phyloP scores from a whole-genome alignment of 345 rosid species.

The Mallotus nudiflorus region DNA sequence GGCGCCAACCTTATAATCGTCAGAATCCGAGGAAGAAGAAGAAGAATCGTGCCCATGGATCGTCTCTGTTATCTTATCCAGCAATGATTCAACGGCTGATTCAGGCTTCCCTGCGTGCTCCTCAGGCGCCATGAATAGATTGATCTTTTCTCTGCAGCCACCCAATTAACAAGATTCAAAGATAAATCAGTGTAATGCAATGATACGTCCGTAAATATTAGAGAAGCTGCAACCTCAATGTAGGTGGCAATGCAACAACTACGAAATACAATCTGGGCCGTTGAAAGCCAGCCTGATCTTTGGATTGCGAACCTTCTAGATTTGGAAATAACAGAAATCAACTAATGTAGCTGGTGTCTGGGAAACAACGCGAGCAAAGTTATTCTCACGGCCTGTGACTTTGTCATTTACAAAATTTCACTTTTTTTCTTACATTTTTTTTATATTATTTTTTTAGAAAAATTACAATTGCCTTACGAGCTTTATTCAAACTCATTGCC shows the following conservation, averaged over 20 bases:
- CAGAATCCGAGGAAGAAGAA: conserved; percentile 66
- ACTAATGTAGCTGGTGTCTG: not conserved
- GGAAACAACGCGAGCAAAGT: too few relatives aligned
- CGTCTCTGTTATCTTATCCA: conserved; percentile 58
- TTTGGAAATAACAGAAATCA: conserved; percentile 24
- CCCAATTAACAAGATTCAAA: too few relatives aligned
- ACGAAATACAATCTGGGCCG: too few relatives aligned
- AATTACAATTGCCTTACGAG: too few relatives aligned
- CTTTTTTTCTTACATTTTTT: too few relatives aligned
- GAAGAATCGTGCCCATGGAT: conserved; percentile 44
- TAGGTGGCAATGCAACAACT: not conserved
- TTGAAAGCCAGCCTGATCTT: conserved; percentile 22
- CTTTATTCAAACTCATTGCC: too few relatives aligned
- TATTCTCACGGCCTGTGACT: too few relatives aligned
- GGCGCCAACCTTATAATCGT: conserved; percentile 36
- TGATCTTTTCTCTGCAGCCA: too few relatives aligned
- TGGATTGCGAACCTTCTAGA: conserved; percentile 12
- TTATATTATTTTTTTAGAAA: too few relatives aligned
- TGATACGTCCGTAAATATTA: conserved; percentile 15
- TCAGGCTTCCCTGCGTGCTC: conserved; percentile 39
- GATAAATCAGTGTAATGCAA: conserved; percentile 32
- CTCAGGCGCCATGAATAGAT: too few relatives aligned
- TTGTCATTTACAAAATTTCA: too few relatives aligned
- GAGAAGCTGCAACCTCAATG: too few relatives aligned
- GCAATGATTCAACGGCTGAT: conserved; percentile 38